Evolutionary conservation across 2,329 filamentous ascomycete genomes (phyloP), one percentile per base, ranked within the genome.

Genomic region (Penicillium psychrosexuale): DNA sequence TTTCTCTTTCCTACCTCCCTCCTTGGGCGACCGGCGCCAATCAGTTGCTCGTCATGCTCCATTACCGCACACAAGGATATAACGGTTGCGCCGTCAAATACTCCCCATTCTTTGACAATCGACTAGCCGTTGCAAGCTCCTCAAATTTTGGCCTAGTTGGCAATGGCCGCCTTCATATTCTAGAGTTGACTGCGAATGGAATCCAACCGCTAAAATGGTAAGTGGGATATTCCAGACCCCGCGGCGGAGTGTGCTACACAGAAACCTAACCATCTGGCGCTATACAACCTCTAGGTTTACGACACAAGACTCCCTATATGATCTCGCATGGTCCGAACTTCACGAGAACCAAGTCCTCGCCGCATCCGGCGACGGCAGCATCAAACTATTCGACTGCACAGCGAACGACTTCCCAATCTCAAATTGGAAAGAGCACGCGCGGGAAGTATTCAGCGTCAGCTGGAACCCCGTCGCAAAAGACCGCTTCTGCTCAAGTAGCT

Each of bases 71-170:
- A 22, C 83, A 90, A 71, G 94, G 94, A 68, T 97, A 85, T 82
- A 96, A 97, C 75, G 92, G 92, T 67, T 97, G 96, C 77, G 90
- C 90, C 64, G 91, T 97, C 75, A 96, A 97, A 77, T 99, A 97
- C 81, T 97, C 93, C 53, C 94, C 94, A 7, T 99, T 97, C 79
- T 96, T 95, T 78, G 94, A 97, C 78, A 94, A 90, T 62, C 87
- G 92, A 60, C 85, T 99, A 61, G 93, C 93, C 54, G 91, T 97
- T 66, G 90, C 90, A 30, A 83, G 89, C 1, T 89, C 91, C n/a
- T 86, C 93, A 61, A 97, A 99, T 79, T 99, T 94, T 77, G 94
- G 94, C 37, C 89, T 99, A 37, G 93, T 99, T 34, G 94, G 94
- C 45, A 99, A 99, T 78, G 94, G 94, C 11, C 85, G 92, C 40